Evolutionary conservation across 1,284 basidiomycete species (phyloP).

Genomic region (Athelia sp.): DNA sequence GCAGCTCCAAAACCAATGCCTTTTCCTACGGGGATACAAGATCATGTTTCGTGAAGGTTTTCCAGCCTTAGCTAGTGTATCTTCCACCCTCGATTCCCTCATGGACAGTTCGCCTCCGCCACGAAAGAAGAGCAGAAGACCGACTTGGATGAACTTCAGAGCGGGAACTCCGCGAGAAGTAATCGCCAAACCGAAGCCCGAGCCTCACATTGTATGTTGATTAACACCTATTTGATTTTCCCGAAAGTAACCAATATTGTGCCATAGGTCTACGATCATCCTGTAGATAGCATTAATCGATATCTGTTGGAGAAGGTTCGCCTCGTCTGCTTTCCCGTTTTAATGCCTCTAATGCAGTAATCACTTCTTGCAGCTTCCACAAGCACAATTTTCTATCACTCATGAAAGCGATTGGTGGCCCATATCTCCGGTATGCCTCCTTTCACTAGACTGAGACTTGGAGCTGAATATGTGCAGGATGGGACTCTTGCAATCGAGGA

Average conservation of each 20-base stretch:
- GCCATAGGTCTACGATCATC: neutral
- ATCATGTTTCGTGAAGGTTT: neutral
- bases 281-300: neutral
- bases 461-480: too few relatives aligned
- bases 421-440: too few relatives aligned
- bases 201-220: too few relatives aligned
- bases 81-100: neutral
- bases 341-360: neutral
- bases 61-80: neutral
- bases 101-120: neutral
- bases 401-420: neutral
- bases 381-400: neutral
- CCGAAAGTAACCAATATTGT: too few relatives aligned
- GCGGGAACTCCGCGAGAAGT: neutral
- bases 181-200: neutral
- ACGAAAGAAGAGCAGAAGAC: neutral
- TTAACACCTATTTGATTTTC: neutral
- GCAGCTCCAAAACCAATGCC: neutral
- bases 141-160: neutral
- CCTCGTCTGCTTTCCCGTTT: neutral
- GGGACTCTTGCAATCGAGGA: too few relatives aligned
- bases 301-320: neutral
- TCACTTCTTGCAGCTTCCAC: neutral
- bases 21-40: neutral
- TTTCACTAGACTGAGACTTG: neutral